Evolutionary conservation across 306 rosid genomes (phyloP).

Genomic region (Trifolium fragiferum): DNA sequence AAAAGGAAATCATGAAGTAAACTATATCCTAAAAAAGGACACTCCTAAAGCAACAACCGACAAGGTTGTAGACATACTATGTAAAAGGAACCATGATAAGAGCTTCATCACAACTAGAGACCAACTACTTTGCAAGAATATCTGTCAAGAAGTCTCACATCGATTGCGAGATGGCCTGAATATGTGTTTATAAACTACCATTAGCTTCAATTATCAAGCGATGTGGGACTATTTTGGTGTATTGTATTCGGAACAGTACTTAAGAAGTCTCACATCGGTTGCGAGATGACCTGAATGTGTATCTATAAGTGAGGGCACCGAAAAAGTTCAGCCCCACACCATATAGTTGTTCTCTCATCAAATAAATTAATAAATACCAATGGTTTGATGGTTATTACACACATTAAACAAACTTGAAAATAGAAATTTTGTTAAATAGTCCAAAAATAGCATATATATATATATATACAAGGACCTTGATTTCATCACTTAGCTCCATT

Average conservation of each 20-base stretch:
- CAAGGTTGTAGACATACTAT: background rate
- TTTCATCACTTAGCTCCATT: slow-evolving; percentile 44
- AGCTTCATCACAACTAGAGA: background rate
- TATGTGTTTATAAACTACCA: no score
- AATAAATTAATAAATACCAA: slow-evolving; percentile 17
- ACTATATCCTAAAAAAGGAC: background rate
- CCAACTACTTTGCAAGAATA: background rate
- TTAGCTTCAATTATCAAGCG: no score
- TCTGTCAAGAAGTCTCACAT: background rate
- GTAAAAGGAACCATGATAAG: background rate
- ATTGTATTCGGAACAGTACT: no score
- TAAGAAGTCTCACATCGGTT: no score
- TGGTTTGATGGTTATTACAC: slow-evolving; percentile 28
- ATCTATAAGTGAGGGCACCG: no score
- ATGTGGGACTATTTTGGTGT: no score
- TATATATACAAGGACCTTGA: slow-evolving; percentile 26
- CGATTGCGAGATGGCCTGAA: no score
- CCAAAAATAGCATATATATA: slow-evolving; percentile 40
- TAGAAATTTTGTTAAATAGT: slow-evolving; percentile 32
- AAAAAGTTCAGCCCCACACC: background rate
- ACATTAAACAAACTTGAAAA: slow-evolving; percentile 19
- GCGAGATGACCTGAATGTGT: no score
- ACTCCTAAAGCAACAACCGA: background rate
- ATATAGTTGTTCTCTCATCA: background rate
- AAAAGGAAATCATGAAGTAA: background rate